Percentiles rank a stretch among this genome's conserved stretches.
These are phyloP conservation scores for Hydnomerulius pinastri DNA, from an alignment of 768 basidiomycete genomes.

Conservation along the genomic window DNA sequence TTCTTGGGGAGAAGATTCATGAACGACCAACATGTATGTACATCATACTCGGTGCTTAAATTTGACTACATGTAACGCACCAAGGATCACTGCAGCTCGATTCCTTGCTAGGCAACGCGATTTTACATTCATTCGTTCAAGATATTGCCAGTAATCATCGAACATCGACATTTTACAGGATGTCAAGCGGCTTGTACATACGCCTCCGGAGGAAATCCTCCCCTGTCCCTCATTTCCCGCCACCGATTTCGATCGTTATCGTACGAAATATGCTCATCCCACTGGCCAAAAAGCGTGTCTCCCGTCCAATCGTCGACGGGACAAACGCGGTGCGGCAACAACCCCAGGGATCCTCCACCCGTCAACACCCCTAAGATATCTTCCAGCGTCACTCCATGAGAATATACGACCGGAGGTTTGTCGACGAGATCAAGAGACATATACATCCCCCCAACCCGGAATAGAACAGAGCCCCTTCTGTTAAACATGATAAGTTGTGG, in stretches of 20 bases:
- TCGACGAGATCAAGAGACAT: neutral
- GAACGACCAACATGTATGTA: no score
- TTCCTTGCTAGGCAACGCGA: no score
- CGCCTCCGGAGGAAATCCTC: neutral
- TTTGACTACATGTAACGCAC: no score
- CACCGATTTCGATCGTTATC: neutral
- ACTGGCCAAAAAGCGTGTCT: neutral
- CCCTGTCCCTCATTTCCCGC: neutral
- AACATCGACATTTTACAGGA: no score
- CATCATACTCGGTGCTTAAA: no score
- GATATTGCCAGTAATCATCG: no score
- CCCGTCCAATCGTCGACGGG: neutral
- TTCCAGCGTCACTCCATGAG: neutral
- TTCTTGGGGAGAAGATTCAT: no score
- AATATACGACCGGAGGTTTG: neutral
- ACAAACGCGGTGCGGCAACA: neutral
- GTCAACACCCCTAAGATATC: neutral
- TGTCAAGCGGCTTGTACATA: no score
- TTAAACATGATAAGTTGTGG: neutral
- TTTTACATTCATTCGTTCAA: no score
- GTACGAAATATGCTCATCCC: neutral
- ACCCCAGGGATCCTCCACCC: neutral
- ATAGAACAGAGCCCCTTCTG: neutral
- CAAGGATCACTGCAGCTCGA: no score
- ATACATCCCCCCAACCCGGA: neutral